Conservation (phyloP, 768 basidiomycete genomes). For the Tubosaeta sp. region DNA sequence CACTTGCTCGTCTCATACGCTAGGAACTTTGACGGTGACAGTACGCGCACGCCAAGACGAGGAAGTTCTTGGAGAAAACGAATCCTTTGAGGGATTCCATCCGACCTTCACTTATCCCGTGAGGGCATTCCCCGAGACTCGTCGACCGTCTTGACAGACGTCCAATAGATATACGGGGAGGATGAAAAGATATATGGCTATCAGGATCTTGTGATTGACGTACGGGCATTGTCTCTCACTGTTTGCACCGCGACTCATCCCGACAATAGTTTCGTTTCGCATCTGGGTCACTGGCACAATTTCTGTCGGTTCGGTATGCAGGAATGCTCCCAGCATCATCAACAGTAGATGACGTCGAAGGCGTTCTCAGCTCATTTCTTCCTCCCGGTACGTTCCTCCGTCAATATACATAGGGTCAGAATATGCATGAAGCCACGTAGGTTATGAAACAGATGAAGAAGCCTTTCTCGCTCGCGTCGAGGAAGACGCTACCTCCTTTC, state of each 20-base stretch:
- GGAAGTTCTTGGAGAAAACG: conserved; percentile 49
- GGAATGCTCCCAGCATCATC: conserved; percentile 59
- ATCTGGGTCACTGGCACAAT: conserved; percentile 81
- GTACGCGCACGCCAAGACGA: conserved; percentile 71
- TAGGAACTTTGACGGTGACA: conserved; percentile 25
- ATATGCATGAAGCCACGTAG: conserved; percentile 32
- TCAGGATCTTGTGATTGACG: conserved; percentile 76
- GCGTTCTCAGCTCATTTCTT: conserved; percentile 70
- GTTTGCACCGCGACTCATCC: conserved; percentile 1
- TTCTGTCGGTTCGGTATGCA: conserved; percentile 63
- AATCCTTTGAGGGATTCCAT: conserved; percentile 65
- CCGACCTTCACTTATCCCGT: conserved; percentile 95
- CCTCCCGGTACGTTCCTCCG: conserved; percentile 49
- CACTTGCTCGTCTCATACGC: neutral
- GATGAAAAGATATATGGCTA: conserved; percentile 97
- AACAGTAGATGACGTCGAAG: conserved; percentile 86
- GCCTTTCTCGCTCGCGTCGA: conserved; percentile 69
- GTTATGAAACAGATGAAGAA: conserved; percentile 64
- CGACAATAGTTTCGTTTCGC: conserved; percentile 68
- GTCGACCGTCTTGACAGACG: conserved; percentile 3
- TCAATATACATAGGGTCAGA: neutral
- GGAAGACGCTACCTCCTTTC: conserved; percentile 73
- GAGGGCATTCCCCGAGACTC: conserved; percentile 21
- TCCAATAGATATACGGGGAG: conserved; percentile 81
- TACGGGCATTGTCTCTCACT: conserved; percentile 35